Conservation (phyloP, 805 yeast genomes). For the Saccharomycopsis sp. region DNA sequence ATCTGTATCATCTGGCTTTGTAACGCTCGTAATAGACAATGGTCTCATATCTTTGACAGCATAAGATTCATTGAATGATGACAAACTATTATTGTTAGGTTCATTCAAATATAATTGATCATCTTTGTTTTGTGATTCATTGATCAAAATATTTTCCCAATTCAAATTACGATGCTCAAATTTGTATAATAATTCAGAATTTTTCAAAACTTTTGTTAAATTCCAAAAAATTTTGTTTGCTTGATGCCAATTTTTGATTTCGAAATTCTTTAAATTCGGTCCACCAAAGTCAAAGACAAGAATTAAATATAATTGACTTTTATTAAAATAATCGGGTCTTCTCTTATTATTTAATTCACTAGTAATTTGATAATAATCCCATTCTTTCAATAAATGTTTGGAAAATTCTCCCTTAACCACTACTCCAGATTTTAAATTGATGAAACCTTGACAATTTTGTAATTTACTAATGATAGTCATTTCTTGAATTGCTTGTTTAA, state of each 20-base stretch:
- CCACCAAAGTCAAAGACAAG: conserved; percentile 33
- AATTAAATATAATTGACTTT: conserved; percentile 25
- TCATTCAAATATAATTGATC: neutral
- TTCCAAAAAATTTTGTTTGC: conserved; percentile 42
- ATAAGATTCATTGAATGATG: neutral
- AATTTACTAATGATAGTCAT: conserved; percentile 32
- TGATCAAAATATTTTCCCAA: conserved; percentile 50
- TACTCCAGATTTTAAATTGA: conserved; percentile 31
- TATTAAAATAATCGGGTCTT: conserved; percentile 29
- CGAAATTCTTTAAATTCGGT: conserved; percentile 33
- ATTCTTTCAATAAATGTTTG: conserved; percentile 27
- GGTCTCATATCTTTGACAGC: neutral
- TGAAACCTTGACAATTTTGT: conserved; percentile 34
- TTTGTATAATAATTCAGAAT: conserved; percentile 39
- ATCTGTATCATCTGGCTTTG: neutral
- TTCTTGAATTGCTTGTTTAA: conserved; percentile 37
- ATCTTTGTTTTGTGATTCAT: conserved; percentile 3
- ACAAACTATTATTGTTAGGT: neutral
- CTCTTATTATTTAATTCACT: conserved; percentile 20
- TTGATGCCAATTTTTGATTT: conserved; percentile 29
- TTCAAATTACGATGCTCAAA: conserved; percentile 70
- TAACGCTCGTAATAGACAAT: too few relatives aligned
- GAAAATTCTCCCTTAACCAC: conserved; percentile 41
- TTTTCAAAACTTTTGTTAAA: conserved; percentile 36
- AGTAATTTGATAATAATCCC: conserved; percentile 31